Conservation (phyloP, 306 rosid species). For the Inga oerstediana region DNA sequence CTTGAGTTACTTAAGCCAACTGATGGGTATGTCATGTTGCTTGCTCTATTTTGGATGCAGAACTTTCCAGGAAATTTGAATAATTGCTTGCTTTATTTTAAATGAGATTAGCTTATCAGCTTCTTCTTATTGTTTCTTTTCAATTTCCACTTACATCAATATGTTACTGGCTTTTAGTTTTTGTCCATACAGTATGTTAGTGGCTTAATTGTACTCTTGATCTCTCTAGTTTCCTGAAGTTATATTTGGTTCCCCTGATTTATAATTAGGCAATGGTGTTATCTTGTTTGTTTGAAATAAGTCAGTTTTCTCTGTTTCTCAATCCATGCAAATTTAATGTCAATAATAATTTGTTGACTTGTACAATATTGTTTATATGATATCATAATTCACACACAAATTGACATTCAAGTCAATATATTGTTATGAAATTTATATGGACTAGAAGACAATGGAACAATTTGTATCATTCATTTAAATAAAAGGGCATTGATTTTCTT, state of each 20-base stretch:
- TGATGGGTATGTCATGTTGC: slow-evolving; percentile 39
- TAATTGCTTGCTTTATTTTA: background rate
- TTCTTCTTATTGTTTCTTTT: background rate
- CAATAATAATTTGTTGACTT: background rate
- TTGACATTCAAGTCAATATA: background rate
- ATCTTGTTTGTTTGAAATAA: background rate
- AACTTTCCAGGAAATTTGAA: background rate
- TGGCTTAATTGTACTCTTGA: background rate
- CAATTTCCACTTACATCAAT: background rate
- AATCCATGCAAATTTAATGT: background rate
- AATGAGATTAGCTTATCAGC: background rate
- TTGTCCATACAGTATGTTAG: background rate
- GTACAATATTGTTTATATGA: background rate
- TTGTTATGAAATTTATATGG: background rate
- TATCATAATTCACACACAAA: background rate
- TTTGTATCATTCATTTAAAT: too few species aligned
- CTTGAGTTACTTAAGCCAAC: slow-evolving; percentile 43
- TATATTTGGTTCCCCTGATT: background rate
- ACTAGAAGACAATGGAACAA: background rate
- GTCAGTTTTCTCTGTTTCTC: background rate
- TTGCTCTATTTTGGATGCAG: background rate
- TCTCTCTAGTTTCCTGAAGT: background rate
- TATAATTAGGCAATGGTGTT: background rate
- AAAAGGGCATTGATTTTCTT: background rate
- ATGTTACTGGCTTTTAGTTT: background rate